phyloP scores from a whole-genome alignment of 192 early-diverging fungal genomes.

The Cetraspora pellucida region DNA sequence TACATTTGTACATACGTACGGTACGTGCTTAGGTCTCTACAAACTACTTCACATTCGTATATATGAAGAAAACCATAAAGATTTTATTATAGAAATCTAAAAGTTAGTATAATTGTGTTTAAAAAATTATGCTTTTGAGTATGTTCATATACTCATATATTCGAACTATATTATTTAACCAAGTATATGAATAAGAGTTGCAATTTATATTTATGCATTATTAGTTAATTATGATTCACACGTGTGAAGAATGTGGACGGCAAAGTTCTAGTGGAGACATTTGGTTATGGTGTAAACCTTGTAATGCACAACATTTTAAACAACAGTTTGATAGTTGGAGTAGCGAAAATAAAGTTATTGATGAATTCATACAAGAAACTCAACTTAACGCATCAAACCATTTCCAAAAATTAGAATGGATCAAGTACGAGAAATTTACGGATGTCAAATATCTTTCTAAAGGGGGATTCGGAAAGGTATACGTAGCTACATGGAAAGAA shows the following conservation, averaged over 20 bases:
- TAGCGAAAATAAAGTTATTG: neutral
- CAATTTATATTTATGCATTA: too few relatives aligned
- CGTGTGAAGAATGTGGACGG: conserved; percentile 2
- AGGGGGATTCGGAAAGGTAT: conserved; percentile 19
- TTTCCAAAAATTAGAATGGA: conserved; percentile 12
- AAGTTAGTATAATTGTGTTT: too few relatives aligned
- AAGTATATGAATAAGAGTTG: too few relatives aligned
- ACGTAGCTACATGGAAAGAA: conserved; percentile 17
- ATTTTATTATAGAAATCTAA: too few relatives aligned
- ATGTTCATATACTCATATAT: too few relatives aligned
- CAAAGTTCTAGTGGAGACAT: neutral
- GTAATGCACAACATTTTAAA: conserved; percentile 8
- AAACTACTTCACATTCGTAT: too few relatives aligned
- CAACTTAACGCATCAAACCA: neutral
- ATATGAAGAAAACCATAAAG: too few relatives aligned
- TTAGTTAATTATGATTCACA: neutral
- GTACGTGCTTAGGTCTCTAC: too few relatives aligned
- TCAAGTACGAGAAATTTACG: neutral
- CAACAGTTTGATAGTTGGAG: neutral
- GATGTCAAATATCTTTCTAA: neutral
- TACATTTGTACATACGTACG: too few relatives aligned
- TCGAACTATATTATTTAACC: too few relatives aligned
- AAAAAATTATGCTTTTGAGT: too few relatives aligned
- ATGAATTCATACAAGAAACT: conserved; percentile 19
- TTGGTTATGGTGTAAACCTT: conserved; percentile 22